These are phyloP conservation scores for Hypoxylon crocopeplum DNA, from an alignment of 495 filamentous ascomycete species.

Conservation along the genomic window DNA sequence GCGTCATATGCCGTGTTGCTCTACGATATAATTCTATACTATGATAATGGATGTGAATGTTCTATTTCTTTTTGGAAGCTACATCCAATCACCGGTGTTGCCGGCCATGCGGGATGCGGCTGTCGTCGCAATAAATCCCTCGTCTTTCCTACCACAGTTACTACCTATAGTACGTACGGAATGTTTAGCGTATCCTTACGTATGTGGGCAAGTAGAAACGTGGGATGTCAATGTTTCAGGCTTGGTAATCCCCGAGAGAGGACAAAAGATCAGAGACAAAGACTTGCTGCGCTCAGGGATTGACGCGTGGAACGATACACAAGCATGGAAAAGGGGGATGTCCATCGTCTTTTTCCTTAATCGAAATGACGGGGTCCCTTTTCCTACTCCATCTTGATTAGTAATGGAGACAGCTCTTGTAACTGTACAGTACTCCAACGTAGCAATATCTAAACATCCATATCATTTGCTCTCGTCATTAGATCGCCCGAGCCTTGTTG, in stretches of 20 bases:
- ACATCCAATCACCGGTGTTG: slow-evolving; percentile 26
- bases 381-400: not conserved
- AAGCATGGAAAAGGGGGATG: slow-evolving; percentile 6
- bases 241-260: slow-evolving; percentile 22
- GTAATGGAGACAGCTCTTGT: not conserved
- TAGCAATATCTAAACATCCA: not conserved
- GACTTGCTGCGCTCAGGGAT: no score
- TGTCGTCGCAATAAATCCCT: slow-evolving; percentile 36
- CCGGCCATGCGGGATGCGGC: slow-evolving; percentile 36
- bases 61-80: slow-evolving; percentile 4
- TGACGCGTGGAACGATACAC: not conserved
- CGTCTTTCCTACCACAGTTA: slow-evolving; percentile 20
- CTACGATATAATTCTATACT: slow-evolving; percentile 9
- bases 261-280: no score
- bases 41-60: not conserved
- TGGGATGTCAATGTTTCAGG: slow-evolving; percentile 36
- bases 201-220: slow-evolving; percentile 17
- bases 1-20: slow-evolving; percentile 28
- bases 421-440: not conserved
- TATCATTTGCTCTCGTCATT: slow-evolving; percentile 5
- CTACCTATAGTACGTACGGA: no score
- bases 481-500: slow-evolving; percentile 12
- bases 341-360: slow-evolving; percentile 1
- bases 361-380: not conserved
- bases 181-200: slow-evolving; percentile 16